Conservation (phyloP, 2,329 filamentous ascomycete genomes). For the Fusarium musae region DNA sequence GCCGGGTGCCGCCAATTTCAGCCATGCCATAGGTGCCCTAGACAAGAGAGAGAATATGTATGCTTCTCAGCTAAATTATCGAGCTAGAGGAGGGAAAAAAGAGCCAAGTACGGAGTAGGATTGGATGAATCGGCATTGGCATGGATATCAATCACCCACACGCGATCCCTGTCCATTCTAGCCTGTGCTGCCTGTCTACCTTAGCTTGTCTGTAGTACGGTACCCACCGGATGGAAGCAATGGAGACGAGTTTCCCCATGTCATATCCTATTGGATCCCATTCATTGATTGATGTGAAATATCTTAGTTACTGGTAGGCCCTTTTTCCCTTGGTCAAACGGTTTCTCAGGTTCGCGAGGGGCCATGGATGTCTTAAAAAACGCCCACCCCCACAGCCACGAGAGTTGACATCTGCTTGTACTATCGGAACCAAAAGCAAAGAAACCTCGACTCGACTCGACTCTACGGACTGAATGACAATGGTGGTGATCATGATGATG, state of each 20-base stretch:
- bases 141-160: slow-evolving; percentile 21
- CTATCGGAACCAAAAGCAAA: slow-evolving; percentile 5
- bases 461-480: slow-evolving; percentile 5
- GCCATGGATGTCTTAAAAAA: slow-evolving; percentile 34
- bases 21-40: slow-evolving; percentile 10
- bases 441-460: slow-evolving; percentile 7
- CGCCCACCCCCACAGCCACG: slow-evolving; percentile 32
- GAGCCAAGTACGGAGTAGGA: background rate
- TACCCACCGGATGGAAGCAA: slow-evolving; percentile 35
- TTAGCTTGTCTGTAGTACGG: slow-evolving; percentile 6
- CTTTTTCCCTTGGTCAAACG: slow-evolving; percentile 23
- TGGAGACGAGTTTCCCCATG: slow-evolving; percentile 27
- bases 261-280: slow-evolving; percentile 25
- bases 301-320: slow-evolving; percentile 2
- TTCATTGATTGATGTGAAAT: slow-evolving; percentile 8
- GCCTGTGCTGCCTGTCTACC: background rate
- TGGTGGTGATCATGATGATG: background rate
- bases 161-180: background rate
- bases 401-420: slow-evolving; percentile 9
- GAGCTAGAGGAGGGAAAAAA: slow-evolving; percentile 2
- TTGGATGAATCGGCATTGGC: slow-evolving; percentile 11
- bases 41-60: slow-evolving; percentile 1
- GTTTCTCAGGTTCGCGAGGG: slow-evolving; percentile 36
- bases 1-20: slow-evolving; percentile 21
- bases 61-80: slow-evolving; percentile 6